Evolutionary conservation across 495 filamentous ascomycete species (phyloP).

Genomic region (Entonaema liquescens): DNA sequence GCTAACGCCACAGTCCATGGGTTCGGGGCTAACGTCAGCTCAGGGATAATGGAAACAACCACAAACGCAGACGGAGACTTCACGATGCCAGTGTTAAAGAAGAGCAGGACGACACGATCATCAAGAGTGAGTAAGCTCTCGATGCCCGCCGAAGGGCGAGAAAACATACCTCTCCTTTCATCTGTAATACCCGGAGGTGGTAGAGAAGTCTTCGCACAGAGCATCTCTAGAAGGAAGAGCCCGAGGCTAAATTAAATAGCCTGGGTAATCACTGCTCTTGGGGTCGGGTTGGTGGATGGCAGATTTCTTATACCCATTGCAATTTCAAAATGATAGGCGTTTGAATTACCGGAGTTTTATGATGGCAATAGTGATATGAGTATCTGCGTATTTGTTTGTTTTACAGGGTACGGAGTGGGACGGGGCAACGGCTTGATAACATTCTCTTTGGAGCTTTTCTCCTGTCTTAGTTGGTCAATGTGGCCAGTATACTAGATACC

Average conservation of each 20-base stretch:
- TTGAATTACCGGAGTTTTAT: constrained; percentile 5
- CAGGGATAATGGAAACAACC: constrained; percentile 25
- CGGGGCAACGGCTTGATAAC: constrained; percentile 7
- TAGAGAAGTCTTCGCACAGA: constrained; percentile 49
- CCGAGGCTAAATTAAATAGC: constrained; percentile 52
- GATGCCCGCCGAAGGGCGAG: constrained; percentile 62
- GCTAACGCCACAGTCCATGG: constrained; percentile 43
- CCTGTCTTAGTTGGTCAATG: constrained; percentile 10
- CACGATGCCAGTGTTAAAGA: constrained; percentile 59
- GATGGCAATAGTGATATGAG: neutral
- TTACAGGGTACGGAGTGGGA: constrained; percentile 4
- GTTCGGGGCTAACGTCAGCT: constrained; percentile 36
- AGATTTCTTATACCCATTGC: neutral
- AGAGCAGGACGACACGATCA: constrained; percentile 60
- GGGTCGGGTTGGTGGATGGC: neutral
- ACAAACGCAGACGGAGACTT: constrained; percentile 48
- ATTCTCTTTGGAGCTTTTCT: neutral
- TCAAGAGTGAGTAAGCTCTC: constrained; percentile 53
- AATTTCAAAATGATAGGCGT: constrained; percentile 9
- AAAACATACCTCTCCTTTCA: constrained; percentile 64
- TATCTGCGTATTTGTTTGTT: constrained; percentile 3
- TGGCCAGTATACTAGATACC: constrained; percentile 35
- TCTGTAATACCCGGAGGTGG: constrained; percentile 42
- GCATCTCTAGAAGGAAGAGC: constrained; percentile 60
- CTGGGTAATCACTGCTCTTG: neutral